Evolutionary conservation across 768 basidiomycete genomes (phyloP), one percentile per base, ranked within the genome.

Genomic region (Scleroderma bovista): DNA sequence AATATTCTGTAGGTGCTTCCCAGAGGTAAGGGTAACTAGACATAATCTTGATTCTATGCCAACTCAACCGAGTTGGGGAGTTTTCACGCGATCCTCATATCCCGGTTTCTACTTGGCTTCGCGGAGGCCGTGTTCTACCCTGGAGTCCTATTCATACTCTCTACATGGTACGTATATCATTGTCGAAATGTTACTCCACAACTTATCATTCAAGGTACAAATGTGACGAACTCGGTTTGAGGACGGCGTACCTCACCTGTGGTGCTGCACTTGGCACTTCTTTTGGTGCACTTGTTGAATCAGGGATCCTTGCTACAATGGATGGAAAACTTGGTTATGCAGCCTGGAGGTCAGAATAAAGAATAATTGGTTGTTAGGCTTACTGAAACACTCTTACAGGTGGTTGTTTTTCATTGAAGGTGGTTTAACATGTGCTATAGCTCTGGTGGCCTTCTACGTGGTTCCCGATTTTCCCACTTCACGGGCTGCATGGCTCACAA

Each of bases 311-410:
- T 15, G 72, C 76, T 51, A 66, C 69, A n/a, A 86, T 89, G 81
- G 76, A 87, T 32, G 83, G 82, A 5, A 74, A 70, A 55, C 67
- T 82, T 16, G 87, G 87, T 0, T 70, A 78, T 48, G 70, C 83
- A 2, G 85, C 85, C 1, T 92, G 88, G 88, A 70, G 83, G 77
- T n/a, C n/a, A n/a, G n/a, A n/a, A n/a, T n/a, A n/a, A n/a, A n/a
- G n/a, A n/a, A n/a, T 83, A 63, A 64, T 74, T 37, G n/a, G 9
- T 29, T 29, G 26, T 29, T 47, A 43, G 43, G 9, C n/a, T 19
- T 8, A 26, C 44, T 46, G 29, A 54, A 33, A 29, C 41, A 5
- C 9, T 43, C 12, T 32, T 33, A 29, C 49, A 83, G 84, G 57
- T 88, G 84, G 84, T 70, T 86, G 19, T 86, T 87, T 69, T 83